Evolutionary conservation across 208 protist genomes (phyloP), one percentile per base, ranked within the genome.

Genomic region (Wallacemonas sp.): DNA sequence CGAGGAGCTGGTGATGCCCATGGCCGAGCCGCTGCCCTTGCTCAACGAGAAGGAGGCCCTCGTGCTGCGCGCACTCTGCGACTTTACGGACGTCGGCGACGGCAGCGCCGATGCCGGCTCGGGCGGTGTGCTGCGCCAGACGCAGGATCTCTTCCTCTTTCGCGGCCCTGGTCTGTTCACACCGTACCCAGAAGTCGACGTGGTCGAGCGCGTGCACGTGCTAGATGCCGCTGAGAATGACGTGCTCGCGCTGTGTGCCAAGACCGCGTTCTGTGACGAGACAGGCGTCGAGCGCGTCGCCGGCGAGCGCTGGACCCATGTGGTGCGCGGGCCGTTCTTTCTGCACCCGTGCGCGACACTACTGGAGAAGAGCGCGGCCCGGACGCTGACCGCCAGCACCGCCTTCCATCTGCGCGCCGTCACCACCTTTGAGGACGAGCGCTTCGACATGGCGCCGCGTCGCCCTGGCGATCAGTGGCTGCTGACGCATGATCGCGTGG

Each of bases 291-390:
- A 3, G 20, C 76, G 85, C 12, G 48, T 41, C 2, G 91, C 89
- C 20, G 95, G 95, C 55, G 94, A 97, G 67, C 74, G 91, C 65
- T 98, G 96, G 95, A 62, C 86, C 26, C 70, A 79, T 18, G 23
- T 49, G 8, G 84, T 83, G 12, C 80, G 62, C 14, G 73, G 75
- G n/a, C 20, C 39, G 23, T 86, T 89, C 52, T 91, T 93, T 57
- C 70, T 93, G 14, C 49, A 77, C 50, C 83, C 86, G 1, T 80
- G 59, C 12, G 81, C 87, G 55, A 25, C 11, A 41, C 65, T 90
- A 20, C 50, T 59, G 26, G 70, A 44, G 31, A 61, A 45, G 16
- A 54, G 26, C 4, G 62, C 84, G 10, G 33, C 65, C 11, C 67
- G 67, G 45, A 52, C 91, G 44, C 44, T 94, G 23, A 38, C 31